Base-by-base conservation (phyloP, 805 yeast genomes). In the Lipomyces lipofer region DNA sequence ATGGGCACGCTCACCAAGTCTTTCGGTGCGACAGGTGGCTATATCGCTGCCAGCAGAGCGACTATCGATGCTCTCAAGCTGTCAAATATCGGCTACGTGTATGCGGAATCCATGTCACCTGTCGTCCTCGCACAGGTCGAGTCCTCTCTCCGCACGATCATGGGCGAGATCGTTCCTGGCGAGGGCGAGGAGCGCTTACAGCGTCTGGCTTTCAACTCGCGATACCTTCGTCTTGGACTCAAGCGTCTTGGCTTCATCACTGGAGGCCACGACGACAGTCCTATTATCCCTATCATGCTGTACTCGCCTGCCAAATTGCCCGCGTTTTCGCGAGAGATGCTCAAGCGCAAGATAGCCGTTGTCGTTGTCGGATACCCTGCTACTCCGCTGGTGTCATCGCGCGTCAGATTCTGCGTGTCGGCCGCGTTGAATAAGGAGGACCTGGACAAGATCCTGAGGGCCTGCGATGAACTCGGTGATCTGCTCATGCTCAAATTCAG, bases 1-100 rank as follows among this genome's bases (percentile, higher is more conserved):
- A 94, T 94, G 99, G 99, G 99, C 47, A 94, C 99, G 6, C 80
- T 94, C 54, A 95, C 99, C 49, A 94, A 94, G 73, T 88, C 97
- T 1, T 94, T 94, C 70, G 99, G 99, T 69, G 98, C 99, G 15
- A 89, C 98, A 39, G 99, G 99, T 67, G 99, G 99, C 44, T 94
- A 94, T 69, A 75, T 94, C 60, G 92, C 96, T n/a, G 95, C 86
- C 43, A 77, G 77, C 59, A 78, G 82, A 66, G 73, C 71, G 45
- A 72, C 88, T 29, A 85, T 92, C 47, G 91, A 89, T 64, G 80
- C 84, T 64, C 74, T 94, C 58, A 82, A 91, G 71, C 64, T 86
- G 38, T 84, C 82, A 64, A 81, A 88, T 64, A 78, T 88, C 61
- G 85, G 91, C 28, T 81, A 84, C 60, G 77, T 75, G 42, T 88